These are phyloP conservation scores for Ustilago trichophora DNA, from an alignment of 1,284 basidiomycete species.

Conservation along the genomic window DNA sequence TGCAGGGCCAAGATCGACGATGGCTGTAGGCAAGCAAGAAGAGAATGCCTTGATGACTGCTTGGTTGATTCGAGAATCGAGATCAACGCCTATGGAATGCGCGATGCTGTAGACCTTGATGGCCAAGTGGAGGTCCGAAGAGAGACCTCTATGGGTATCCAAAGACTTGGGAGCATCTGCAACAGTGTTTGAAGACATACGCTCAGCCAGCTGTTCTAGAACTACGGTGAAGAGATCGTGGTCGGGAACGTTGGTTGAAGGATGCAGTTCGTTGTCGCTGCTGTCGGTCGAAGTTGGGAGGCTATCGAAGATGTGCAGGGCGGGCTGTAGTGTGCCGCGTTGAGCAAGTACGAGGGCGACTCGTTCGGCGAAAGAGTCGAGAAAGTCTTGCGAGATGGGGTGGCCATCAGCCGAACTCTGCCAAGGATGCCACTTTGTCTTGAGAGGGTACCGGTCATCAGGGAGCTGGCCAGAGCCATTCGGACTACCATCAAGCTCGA, in stretches of 20 bases:
- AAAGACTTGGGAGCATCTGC: constrained; percentile 7
- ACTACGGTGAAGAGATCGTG: constrained; percentile 36
- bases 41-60: constrained; percentile 26
- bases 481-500: constrained; percentile 16
- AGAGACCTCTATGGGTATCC: constrained; percentile 21
- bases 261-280: not conserved
- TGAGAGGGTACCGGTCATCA: constrained; percentile 18
- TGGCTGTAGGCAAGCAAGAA: constrained; percentile 13
- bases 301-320: constrained; percentile 25
- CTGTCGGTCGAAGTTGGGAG: constrained; percentile 1
- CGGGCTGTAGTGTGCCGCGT: constrained; percentile 30
- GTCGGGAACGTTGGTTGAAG: constrained; percentile 12
- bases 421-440: constrained; percentile 39
- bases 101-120: constrained; percentile 24
- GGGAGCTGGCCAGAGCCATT: not conserved
- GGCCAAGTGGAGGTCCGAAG: constrained; percentile 22
- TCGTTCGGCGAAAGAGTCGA: constrained; percentile 35
- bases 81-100: constrained; percentile 7
- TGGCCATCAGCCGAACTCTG: constrained; percentile 10
- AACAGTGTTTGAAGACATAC: constrained; percentile 5
- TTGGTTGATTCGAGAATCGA: constrained; percentile 22
- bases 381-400: constrained; percentile 7
- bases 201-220: constrained; percentile 15
- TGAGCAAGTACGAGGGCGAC: constrained; percentile 37
- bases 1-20: constrained; percentile 18